phyloP scores from a whole-genome alignment of 228 moss, liverwort and hornwort species.

The Sphagnum magellanicum region DNA sequence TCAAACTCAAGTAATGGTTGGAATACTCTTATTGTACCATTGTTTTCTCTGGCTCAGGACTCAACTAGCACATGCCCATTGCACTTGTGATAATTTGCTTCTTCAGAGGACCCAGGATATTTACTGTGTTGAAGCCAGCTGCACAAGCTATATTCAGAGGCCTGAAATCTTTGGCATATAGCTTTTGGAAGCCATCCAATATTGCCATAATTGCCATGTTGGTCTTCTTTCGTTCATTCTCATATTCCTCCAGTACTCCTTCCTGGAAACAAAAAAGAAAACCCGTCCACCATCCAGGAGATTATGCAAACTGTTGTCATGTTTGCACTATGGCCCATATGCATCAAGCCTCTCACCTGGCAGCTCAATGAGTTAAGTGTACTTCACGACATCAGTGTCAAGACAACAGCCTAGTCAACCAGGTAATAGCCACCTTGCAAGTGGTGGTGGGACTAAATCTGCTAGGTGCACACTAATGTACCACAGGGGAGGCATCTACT shows the following conservation, averaged over 20 bases:
- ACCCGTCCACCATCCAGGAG: no score
- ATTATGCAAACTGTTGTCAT: no score
- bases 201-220: conserved; percentile 94
- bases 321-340: no score
- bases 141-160: conserved; percentile 68
- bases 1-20: no score
- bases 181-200: conserved; percentile 87
- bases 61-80: conserved; percentile 41
- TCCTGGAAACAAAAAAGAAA: no score
- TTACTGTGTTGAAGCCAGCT: conserved; percentile 69
- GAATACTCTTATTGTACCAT: no score
- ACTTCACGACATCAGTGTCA: conserved; percentile 74
- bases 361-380: background rate
- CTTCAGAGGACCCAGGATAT: conserved; percentile 81
- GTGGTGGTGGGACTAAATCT: no score
- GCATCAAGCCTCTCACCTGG: no score
- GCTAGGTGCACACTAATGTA: no score
- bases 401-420: conserved; percentile 38
- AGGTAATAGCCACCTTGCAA: conserved; percentile 34
- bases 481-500: no score
- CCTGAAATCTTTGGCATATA: conserved; percentile 65
- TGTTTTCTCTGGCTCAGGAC: no score
- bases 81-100: conserved; percentile 78
- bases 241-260: conserved; percentile 62
- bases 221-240: conserved; percentile 61